A percentile compares a stretch with the other conserved stretches of the same genome.
These are phyloP conservation scores for Boeremia exigua DNA, from an alignment of 2,329 filamentous ascomycete species.

Conservation along the genomic window DNA sequence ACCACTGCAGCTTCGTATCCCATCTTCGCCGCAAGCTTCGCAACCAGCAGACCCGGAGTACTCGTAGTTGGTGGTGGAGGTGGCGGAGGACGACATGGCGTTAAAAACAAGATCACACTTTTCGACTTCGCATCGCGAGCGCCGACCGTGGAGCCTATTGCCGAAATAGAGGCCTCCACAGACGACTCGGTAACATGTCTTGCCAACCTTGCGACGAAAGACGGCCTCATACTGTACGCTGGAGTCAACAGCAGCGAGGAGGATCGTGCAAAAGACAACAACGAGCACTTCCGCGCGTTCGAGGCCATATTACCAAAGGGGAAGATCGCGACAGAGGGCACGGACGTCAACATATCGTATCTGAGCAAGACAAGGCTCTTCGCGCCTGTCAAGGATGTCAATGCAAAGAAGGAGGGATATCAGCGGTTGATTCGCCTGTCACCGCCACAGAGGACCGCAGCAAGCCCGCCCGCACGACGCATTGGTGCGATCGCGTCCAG, in stretches of 20 bases:
- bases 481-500: constrained; percentile 82
- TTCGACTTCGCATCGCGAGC: constrained; percentile 74
- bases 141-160: constrained; percentile 63
- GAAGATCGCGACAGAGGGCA: constrained; percentile 45
- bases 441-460: constrained; percentile 57
- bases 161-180: constrained; percentile 80
- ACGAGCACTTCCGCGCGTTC: constrained; percentile 83
- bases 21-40: constrained; percentile 86
- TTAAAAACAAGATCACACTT: constrained; percentile 80
- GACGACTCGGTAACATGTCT: constrained; percentile 91
- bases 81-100: constrained; percentile 67
- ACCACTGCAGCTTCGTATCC: constrained; percentile 63
- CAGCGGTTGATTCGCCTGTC: constrained; percentile 65
- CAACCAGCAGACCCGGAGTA: constrained; percentile 73
- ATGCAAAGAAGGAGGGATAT: constrained; percentile 62
- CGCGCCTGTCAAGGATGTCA: constrained; percentile 44
- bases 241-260: constrained; percentile 77
- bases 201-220: constrained; percentile 67
- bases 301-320: constrained; percentile 63
- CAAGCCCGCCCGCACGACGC: constrained; percentile 59
- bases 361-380: constrained; percentile 62
- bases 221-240: constrained; percentile 65
- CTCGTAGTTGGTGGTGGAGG: constrained; percentile 86
- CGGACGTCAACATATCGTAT: constrained; percentile 49
- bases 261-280: constrained; percentile 76